Evolutionary conservation across 805 yeast species (phyloP).

Genomic region (Maudiozyma bulderi): DNA sequence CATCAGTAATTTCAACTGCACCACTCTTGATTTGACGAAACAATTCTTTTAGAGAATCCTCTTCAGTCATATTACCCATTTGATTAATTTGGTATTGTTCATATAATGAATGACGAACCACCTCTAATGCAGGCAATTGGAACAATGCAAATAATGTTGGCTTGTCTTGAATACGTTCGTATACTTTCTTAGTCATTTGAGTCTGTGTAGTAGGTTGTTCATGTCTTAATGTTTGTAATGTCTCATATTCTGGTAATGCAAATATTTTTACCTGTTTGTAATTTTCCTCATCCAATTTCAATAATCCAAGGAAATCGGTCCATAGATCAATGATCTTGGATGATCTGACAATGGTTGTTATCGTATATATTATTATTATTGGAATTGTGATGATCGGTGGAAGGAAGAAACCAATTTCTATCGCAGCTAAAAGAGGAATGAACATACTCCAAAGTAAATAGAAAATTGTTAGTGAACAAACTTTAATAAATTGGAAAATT

Average conservation of each 20-base stretch:
- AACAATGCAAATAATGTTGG: background rate
- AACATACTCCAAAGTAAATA: conserved; percentile 10
- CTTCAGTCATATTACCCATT: conserved; percentile 4
- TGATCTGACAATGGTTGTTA: conserved; percentile 16
- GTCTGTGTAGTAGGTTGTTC: background rate
- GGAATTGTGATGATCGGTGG: conserved; percentile 8
- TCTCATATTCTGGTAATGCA: background rate
- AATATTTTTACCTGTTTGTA: background rate
- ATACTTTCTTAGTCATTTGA: background rate
- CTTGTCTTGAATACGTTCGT: background rate
- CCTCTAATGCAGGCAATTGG: background rate
- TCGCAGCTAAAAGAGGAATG: conserved; percentile 13
- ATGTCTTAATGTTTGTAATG: background rate
- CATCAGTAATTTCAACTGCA: background rate
- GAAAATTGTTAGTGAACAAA: background rate
- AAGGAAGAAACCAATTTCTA: conserved; percentile 14
- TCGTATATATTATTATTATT: background rate
- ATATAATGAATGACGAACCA: background rate
- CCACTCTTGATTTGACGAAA: background rate
- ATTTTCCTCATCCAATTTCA: conserved; percentile 6
- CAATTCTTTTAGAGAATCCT: conserved; percentile 1
- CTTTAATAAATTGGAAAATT: background rate
- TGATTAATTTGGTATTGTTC: background rate
- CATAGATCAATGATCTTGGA: conserved; percentile 22
- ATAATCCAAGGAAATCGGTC: conserved; percentile 15